These are phyloP conservation scores for Umbilicaria muhlenbergii DNA, from an alignment of 495 filamentous ascomycete genomes.

Conservation along the genomic window DNA sequence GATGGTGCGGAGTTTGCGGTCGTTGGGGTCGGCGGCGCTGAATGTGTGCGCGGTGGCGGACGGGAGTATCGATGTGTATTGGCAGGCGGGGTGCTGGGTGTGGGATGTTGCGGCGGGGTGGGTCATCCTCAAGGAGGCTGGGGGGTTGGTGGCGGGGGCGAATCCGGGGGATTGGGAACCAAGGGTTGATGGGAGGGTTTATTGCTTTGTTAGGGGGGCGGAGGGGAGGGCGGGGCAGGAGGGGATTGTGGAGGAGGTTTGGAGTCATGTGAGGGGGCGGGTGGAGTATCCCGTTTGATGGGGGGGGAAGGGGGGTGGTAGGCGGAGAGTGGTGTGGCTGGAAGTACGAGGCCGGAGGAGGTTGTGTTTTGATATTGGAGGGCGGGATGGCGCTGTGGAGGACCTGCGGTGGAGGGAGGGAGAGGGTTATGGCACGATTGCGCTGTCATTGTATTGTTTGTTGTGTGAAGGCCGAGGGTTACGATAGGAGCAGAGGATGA, in stretches of 20 bases:
- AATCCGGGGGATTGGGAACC: slow-evolving; percentile 64
- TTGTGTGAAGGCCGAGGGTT: too few relatives aligned
- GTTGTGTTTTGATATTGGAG: too few relatives aligned
- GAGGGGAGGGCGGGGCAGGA: slow-evolving; percentile 52
- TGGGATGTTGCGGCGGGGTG: slow-evolving; percentile 90
- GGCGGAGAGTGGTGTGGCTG: too few relatives aligned
- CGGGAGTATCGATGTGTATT: slow-evolving; percentile 65
- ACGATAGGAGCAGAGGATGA: too few relatives aligned
- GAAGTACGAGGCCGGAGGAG: too few relatives aligned
- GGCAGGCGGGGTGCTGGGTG: slow-evolving; percentile 83
- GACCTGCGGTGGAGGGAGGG: too few relatives aligned
- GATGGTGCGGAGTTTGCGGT: slow-evolving; percentile 66
- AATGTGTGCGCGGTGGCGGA: slow-evolving; percentile 64
- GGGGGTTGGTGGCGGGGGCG: slow-evolving; percentile 58
- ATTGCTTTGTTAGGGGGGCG: slow-evolving; percentile 54
- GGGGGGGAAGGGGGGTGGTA: too few relatives aligned
- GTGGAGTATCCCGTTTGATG: slow-evolving; percentile 26
- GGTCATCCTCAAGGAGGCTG: slow-evolving; percentile 70
- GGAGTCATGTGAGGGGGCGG: slow-evolving; percentile 36
- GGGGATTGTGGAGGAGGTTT: slow-evolving; percentile 67
- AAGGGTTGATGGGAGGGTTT: slow-evolving; percentile 51
- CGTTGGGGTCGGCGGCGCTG: slow-evolving; percentile 61
- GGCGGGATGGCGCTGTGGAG: too few relatives aligned
- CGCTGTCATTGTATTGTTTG: too few relatives aligned
- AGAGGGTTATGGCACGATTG: too few relatives aligned